Evolutionary conservation across 78 protist species (phyloP).

Genomic region (Speleostelium caveatum): DNA sequence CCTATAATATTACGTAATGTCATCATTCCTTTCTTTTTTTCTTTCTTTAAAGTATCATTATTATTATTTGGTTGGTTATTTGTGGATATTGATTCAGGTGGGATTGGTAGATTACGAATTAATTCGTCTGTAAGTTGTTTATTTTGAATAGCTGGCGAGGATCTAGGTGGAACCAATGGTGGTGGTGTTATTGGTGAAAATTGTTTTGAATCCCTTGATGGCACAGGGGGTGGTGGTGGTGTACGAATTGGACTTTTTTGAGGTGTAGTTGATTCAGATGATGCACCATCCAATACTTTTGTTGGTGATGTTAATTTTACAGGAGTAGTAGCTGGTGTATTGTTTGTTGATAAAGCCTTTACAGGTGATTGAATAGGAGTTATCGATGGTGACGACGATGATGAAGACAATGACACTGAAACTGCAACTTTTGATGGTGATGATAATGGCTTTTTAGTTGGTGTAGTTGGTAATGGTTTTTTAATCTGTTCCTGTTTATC

Average conservation of each 20-base stretch:
- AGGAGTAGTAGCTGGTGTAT: not conserved
- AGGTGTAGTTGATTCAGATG: not conserved
- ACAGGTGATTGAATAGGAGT: not conserved
- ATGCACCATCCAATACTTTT: not conserved
- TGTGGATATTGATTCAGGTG: conserved; percentile 3
- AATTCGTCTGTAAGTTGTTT: not conserved
- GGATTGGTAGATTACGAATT: not conserved
- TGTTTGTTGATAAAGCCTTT: not conserved
- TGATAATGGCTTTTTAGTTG: not conserved
- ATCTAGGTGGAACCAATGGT: not conserved
- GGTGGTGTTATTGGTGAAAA: conserved; percentile 9
- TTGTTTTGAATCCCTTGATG: conserved; percentile 9
- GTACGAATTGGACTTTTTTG: conserved; percentile 1
- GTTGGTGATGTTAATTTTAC: not conserved
- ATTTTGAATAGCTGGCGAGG: not conserved
- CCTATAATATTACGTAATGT: conserved; percentile 62
- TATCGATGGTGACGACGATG: not conserved
- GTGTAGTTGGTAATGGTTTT: too few species aligned
- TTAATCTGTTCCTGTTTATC: too few species aligned
- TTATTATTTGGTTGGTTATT: not conserved
- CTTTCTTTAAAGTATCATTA: conserved; percentile 17
- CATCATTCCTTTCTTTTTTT: conserved; percentile 32
- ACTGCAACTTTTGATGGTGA: conserved; percentile 2
- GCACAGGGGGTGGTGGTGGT: conserved; percentile 21
- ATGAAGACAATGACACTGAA: not conserved